Evolutionary conservation across 305 asterid genomes (phyloP).

Genomic region (Fraxinus greggii): DNA sequence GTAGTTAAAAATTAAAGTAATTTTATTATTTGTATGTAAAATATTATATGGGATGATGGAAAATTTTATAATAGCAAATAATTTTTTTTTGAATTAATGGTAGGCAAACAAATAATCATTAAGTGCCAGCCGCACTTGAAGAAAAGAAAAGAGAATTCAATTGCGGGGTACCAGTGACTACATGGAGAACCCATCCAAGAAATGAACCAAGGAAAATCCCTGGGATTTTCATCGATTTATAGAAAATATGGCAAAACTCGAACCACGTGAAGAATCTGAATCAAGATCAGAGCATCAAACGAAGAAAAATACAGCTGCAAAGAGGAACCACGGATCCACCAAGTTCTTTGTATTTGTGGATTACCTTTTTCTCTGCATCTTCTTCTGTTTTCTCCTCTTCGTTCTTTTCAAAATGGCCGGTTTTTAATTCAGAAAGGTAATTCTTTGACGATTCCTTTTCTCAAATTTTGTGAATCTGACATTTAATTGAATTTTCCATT

Average conservation of each 20-base stretch:
- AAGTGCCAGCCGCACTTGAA: not conserved
- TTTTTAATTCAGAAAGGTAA: conserved; percentile 28
- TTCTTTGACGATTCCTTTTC: not conserved
- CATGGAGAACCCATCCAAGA: not conserved
- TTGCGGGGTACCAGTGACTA: not conserved
- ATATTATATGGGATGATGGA: too few relatives aligned
- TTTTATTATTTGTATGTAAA: too few relatives aligned
- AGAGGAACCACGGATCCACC: conserved; percentile 40
- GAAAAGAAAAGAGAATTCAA: not conserved
- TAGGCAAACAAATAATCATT: not conserved
- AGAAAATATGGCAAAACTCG: conserved; percentile 32
- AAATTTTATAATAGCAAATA: too few relatives aligned
- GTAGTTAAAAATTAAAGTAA: too few relatives aligned
- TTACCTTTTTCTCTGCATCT: conserved; percentile 36
- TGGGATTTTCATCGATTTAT: not conserved
- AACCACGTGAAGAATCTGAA: conserved; percentile 18
- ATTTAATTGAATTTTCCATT: not conserved
- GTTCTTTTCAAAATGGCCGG: conserved; percentile 33
- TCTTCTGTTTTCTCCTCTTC: conserved; percentile 38
- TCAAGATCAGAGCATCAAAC: conserved; percentile 8
- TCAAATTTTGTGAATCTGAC: not conserved
- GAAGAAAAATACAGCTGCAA: conserved; percentile 12
- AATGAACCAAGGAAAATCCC: not conserved
- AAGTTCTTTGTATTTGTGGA: conserved; percentile 35
- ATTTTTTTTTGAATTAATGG: too few relatives aligned